Conservation (phyloP, 257 asterid species). For the Gardenia jasminoides region DNA sequence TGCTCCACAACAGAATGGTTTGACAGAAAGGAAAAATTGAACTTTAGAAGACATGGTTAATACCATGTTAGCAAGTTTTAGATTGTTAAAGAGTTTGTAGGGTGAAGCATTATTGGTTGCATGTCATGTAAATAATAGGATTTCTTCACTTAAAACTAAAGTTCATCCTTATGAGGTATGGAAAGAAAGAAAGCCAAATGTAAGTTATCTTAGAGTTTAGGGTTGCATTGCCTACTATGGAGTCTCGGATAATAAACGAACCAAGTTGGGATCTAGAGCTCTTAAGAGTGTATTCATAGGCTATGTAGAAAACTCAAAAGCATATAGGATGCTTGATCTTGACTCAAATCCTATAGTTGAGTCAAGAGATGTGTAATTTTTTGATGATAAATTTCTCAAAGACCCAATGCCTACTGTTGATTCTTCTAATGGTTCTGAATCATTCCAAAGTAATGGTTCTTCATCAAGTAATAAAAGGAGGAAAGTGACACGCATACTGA, state of each 20-base stretch:
- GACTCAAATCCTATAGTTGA: not conserved
- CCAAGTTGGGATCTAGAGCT: too few relatives aligned
- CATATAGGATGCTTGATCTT: too few relatives aligned
- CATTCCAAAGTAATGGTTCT: not conserved
- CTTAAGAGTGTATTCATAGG: not conserved
- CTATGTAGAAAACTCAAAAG: not conserved
- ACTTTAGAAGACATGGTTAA: not conserved
- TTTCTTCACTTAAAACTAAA: not conserved
- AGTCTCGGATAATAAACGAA: not conserved
- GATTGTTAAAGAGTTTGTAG: not conserved
- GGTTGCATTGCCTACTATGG: not conserved
- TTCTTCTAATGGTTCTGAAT: not conserved
- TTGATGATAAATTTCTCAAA: not conserved
- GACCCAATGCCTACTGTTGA: not conserved
- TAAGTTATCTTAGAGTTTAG: too few relatives aligned
- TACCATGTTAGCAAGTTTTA: too few relatives aligned
- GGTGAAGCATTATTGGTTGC: not conserved
- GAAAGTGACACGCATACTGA: not conserved
- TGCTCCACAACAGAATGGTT: too few relatives aligned
- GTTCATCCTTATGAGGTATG: not conserved
- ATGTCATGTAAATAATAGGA: not conserved
- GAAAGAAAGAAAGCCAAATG: not conserved
- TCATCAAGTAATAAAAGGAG: not conserved
- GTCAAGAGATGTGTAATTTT: not conserved
- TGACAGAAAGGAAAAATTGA: too few relatives aligned